A percentile compares a stretch with the other conserved stretches of the same genome.
Evolutionary conservation across 371 early-diverging fungal genomes (phyloP).

Genomic region (Nematocida ironsii): DNA sequence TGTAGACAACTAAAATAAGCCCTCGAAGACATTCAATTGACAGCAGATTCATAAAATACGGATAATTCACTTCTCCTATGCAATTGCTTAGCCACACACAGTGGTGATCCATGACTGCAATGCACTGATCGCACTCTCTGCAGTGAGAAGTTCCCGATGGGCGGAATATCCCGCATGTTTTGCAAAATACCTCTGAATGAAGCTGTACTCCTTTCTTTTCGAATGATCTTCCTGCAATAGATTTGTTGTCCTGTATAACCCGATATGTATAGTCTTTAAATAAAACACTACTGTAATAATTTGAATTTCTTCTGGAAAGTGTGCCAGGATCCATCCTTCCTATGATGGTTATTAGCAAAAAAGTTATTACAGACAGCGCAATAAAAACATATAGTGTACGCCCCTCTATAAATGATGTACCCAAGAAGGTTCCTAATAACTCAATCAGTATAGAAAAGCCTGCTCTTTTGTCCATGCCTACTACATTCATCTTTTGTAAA

Average conservation of each 20-base stretch:
- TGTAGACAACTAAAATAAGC: neutral
- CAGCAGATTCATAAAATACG: slow-evolving; percentile 46
- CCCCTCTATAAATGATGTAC: neutral
- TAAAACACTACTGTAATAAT: neutral
- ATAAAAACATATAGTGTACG: neutral
- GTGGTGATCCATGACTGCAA: slow-evolving; percentile 70
- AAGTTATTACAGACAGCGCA: neutral
- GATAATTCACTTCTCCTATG: slow-evolving; percentile 66
- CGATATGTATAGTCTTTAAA: neutral
- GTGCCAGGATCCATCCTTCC: slow-evolving; percentile 41
- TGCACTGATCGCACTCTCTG: slow-evolving; percentile 63
- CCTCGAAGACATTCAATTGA: neutral
- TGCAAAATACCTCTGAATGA: slow-evolving; percentile 60
- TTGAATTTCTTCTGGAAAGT: slow-evolving; percentile 16
- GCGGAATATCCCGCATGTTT: slow-evolving; percentile 63
- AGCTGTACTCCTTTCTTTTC: neutral
- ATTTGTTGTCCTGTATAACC: neutral
- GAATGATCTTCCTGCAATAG: slow-evolving; percentile 19
- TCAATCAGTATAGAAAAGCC: neutral
- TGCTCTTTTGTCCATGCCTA: neutral
- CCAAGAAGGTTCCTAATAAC: slow-evolving; percentile 4
- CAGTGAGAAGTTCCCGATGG: slow-evolving; percentile 62
- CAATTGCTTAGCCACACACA: slow-evolving; percentile 68
- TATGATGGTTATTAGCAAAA: neutral
- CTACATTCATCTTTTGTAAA: slow-evolving; percentile 9